Conservation (phyloP, 2,329 filamentous ascomycete species). For the Sporothrix sp. region DNA sequence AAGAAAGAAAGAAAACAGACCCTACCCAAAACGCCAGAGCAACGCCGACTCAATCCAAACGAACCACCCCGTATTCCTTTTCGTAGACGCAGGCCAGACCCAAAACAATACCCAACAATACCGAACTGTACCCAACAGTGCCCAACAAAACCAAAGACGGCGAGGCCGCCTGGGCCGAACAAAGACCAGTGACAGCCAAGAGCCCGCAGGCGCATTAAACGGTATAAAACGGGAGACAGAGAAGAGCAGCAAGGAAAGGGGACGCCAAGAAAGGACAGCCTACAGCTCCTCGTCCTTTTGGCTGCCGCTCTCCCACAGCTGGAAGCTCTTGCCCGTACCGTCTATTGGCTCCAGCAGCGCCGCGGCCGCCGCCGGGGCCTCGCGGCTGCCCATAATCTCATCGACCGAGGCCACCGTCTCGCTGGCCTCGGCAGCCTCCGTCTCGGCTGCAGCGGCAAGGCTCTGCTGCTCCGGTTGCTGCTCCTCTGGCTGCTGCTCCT, state of each 20-base stretch:
- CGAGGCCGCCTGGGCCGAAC: no score
- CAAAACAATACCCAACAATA: no score
- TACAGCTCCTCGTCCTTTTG: conserved; percentile 43
- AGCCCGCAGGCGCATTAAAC: not conserved
- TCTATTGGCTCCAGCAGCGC: conserved; percentile 46
- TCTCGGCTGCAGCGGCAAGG: conserved; percentile 9
- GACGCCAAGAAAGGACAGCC: not conserved
- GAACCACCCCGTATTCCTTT: no score
- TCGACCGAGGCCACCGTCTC: conserved; percentile 24
- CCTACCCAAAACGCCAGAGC: no score
- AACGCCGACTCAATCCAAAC: no score
- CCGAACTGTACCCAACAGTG: no score
- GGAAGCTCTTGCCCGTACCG: conserved; percentile 50
- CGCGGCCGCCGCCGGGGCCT: conserved; percentile 32
- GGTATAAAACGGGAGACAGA: not conserved
- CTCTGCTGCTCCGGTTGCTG: not conserved
- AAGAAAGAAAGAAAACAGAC: no score
- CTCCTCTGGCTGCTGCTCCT: conserved; percentile 13
- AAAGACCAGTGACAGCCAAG: not conserved
- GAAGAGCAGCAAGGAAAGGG: not conserved
- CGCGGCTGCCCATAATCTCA: conserved; percentile 28
- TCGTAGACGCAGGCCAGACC: no score
- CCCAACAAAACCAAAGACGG: no score
- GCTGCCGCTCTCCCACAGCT: conserved; percentile 63
- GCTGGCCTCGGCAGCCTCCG: not conserved